Base-by-base conservation (phyloP, 805 yeast genomes). In the Candida gorgasii region DNA sequence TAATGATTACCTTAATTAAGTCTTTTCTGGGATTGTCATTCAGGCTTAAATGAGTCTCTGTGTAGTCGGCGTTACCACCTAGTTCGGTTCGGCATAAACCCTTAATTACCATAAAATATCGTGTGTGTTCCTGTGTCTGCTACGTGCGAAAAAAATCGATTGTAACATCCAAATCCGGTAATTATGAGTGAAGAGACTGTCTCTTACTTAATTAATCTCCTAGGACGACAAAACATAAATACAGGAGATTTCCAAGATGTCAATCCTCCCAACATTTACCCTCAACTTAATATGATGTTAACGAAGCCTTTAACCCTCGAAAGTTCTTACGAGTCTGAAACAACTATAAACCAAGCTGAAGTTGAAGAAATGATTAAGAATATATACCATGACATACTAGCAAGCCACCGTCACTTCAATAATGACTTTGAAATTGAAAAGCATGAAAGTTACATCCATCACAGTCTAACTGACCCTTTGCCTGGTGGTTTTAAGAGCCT, bases 401-500 rank as follows among this genome's bases (percentile, higher is more conserved):
- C 33, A 8, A 41, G 46, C 20, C 46, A 30, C 27, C 47, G 19
- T 29, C 48, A 38, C 48, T 38, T 33, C 26, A 42, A 40, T 6
- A 40, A 45, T 9, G 39, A 42, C 19, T 54, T 56, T 20, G 43
- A 52, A 28, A 58, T 54, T 26, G 58, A 58, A 4, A 46, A 50
- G 1, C 89, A 84, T 54, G 42, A 57, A 8, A 46, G 48, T 39
- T 85, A 72, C 53, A 59, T 79, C 11, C 59, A 65, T 15, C 44
- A 55, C n/a, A 65, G 68, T 14, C 62, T 8, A 56, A 35, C 14
- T 23, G 31, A 62, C 8, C 65, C 73, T 13, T 67, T 86, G 19
- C 86, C 89, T 0, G 48, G 63, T 2, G 65, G 60, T 7, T 84
- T 75, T 58, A 57, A 61, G 3, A 74, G 75, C 0, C 68, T 88